phyloP scores from a whole-genome alignment of 1,139 yeast species.

The Geotrichum citri-aurantii region DNA sequence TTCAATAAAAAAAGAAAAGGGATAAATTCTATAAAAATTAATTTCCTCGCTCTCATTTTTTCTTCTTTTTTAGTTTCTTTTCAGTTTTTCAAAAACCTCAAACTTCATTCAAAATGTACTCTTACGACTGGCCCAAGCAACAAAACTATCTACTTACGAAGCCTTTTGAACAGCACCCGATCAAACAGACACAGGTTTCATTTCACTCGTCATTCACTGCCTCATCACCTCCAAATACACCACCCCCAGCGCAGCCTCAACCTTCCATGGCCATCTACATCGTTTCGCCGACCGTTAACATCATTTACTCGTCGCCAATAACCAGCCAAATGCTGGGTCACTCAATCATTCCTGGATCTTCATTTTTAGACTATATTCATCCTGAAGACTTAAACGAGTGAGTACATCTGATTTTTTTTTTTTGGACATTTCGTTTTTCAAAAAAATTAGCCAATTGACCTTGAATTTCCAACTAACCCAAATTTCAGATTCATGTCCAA shows the following conservation, averaged over 20 bases:
- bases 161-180: not conserved
- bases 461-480: not conserved
- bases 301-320: conserved; percentile 1
- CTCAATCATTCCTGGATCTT: not conserved
- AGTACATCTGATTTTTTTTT: not conserved
- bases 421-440: not conserved
- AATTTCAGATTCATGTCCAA: conserved; percentile 1
- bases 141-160: not conserved
- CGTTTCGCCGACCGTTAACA: not conserved
- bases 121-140: not conserved
- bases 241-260: not conserved
- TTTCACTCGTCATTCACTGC: not conserved
- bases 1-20: not conserved
- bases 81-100: not conserved
- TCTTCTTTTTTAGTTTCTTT: not conserved
- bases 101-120: not conserved
- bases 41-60: not conserved
- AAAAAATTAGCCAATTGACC: not conserved
- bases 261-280: not conserved
- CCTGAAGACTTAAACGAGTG: conserved; percentile 2
- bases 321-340: not conserved
- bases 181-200: not conserved
- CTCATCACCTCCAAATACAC: not conserved
- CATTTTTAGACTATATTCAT: conserved; percentile 3
- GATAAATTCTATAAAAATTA: not conserved